Base-by-base conservation (phyloP, 148 eudicot genomes). In the Chenopodium berlandieri region DNA sequence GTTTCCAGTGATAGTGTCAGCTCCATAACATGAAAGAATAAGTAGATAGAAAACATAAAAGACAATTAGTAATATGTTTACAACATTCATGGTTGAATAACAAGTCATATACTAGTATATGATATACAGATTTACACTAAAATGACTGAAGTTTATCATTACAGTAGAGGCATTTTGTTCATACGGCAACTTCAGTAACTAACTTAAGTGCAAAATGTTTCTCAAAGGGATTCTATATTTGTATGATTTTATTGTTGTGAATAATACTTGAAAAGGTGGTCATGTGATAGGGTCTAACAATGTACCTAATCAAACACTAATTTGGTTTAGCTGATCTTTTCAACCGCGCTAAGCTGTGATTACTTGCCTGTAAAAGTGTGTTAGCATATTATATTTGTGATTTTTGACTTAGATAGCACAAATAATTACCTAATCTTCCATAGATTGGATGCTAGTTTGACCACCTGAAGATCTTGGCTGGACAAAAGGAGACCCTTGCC, bases 1-100 rank as follows among this genome's bases (percentile, higher is more conserved):
- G 67, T 70, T 83, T 76, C 82, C 82, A 20, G 65, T 6, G 4
- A 52, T 75, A 9, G 23, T 52, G 3, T 75, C n/a, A 70, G 19
- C 73, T 70, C 46, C 73, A 34, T 3, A 13, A 34, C 73, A 70
- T 34, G 22, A 14, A 13, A 12, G 32, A 66, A 66, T 27, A 9
- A 25, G 14, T 11, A 27, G 30, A 25, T 10, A 66, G 13, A 27
- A 66, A 25, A 66, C 0, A 6, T 17, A 66, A 23, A 27, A 2
- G 30, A 66, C 1, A 66, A 19, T 14, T 66, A 25, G 2, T 23
- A 10, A 66, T 23, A 10, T 56, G 70, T 66, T 66, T 25, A 27
- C 27, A 13, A 66, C 70, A 66, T 23, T 66, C 70, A 66, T 66
- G 70, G 4, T 10, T 25, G 13, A 23, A 25, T 25, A 65, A 65